Conservation (phyloP, 768 basidiomycete genomes). For the Hortiboletus campestris region DNA sequence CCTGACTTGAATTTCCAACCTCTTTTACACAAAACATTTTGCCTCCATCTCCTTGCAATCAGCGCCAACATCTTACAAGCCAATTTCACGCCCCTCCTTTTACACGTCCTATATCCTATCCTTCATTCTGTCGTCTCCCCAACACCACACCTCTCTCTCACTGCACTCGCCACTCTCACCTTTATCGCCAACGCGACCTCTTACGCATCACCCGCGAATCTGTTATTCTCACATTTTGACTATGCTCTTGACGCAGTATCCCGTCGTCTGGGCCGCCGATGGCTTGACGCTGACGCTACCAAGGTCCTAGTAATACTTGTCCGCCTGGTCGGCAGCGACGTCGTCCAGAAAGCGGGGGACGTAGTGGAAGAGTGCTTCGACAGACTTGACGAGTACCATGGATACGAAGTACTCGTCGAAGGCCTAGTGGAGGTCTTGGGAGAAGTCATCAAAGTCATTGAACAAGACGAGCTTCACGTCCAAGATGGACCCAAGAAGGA, state of each 20-base stretch:
- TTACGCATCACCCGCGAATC: constrained; percentile 85
- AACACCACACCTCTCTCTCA: constrained; percentile 60
- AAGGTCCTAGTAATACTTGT: constrained; percentile 85
- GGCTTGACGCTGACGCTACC: constrained; percentile 86
- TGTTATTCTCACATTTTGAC: constrained; percentile 93
- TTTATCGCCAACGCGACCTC: constrained; percentile 72
- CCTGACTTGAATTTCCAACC: constrained; percentile 45
- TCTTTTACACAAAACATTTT: constrained; percentile 65
- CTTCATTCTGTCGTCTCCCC: constrained; percentile 84
- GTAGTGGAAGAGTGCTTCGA: constrained; percentile 98
- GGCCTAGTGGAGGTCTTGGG: constrained; percentile 84
- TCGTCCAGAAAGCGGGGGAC: constrained; percentile 88
- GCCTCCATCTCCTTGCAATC: constrained; percentile 73
- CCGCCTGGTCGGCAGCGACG: constrained; percentile 79
- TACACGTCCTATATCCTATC: constrained; percentile 81
- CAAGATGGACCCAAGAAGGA: constrained; percentile 20
- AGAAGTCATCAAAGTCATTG: constrained; percentile 81
- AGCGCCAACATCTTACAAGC: constrained; percentile 69
- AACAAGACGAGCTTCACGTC: constrained; percentile 44
- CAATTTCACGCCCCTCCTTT: constrained; percentile 68
- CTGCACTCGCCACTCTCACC: constrained; percentile 72
- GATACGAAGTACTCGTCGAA: constrained; percentile 83
- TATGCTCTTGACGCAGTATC: constrained; percentile 92
- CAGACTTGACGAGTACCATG: constrained; percentile 93
- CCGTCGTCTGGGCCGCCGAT: constrained; percentile 72